These are phyloP conservation scores for Xylaria sp. DNA, from an alignment of 2,329 filamentous ascomycete genomes.

Conservation along the genomic window DNA sequence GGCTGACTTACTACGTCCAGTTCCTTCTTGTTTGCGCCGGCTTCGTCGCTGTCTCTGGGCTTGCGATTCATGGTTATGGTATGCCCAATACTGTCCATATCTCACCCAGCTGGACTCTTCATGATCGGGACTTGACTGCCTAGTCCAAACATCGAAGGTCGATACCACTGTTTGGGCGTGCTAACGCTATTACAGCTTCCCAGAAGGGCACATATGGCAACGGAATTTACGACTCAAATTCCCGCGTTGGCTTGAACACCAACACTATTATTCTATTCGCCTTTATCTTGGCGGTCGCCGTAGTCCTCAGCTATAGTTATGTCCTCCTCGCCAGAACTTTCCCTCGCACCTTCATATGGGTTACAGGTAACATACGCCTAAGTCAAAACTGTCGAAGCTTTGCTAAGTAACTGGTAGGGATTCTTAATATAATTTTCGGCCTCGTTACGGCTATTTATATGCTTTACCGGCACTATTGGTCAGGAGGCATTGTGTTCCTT, in stretches of 20 bases:
- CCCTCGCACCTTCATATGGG: conserved; percentile 91
- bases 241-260: conserved; percentile 72
- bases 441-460: conserved; percentile 90
- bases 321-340: conserved; percentile 76
- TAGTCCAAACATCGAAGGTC: conserved; percentile 9
- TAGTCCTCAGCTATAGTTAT: conserved; percentile 78
- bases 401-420: conserved; percentile 43
- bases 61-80: conserved; percentile 77
- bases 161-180: neutral
- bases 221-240: conserved; percentile 73
- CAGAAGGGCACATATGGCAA: conserved; percentile 68
- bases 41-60: conserved; percentile 76
- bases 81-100: conserved; percentile 32
- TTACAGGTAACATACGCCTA: conserved; percentile 62
- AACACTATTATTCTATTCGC: conserved; percentile 87
- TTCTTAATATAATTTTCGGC: conserved; percentile 83
- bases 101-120: neutral
- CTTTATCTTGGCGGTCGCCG: conserved; percentile 75
- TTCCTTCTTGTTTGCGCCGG: conserved; percentile 74
- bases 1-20: conserved; percentile 44
- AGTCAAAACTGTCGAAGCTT: too few species aligned
- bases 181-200: conserved; percentile 39
- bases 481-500: conserved; percentile 85
- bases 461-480: conserved; percentile 76
- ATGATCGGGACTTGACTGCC: neutral